Base-by-base conservation (phyloP, 495 filamentous ascomycete species). In the Articulospora tetracladia region DNA sequence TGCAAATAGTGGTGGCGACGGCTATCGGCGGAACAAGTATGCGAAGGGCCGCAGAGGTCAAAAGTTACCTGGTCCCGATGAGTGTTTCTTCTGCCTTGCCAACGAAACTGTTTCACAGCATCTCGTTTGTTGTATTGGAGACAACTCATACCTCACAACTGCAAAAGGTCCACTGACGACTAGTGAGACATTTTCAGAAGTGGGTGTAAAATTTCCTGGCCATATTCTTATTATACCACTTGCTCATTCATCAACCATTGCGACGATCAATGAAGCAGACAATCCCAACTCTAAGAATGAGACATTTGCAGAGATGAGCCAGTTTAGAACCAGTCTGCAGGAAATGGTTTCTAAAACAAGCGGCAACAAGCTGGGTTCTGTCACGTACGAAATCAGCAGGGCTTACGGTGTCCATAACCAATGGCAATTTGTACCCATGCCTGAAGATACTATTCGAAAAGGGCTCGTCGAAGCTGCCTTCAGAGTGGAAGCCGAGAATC, bases 201-300 rank as follows among this genome's bases (percentile, higher is more conserved):
- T 69, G 0, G 77, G 78, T 12, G 79, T 97, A 2, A 72, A 77
- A n/a, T 93, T 91, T 70, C 91, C 92, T 0, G 81, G 83, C 17
- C 94, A 98, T 71, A 84, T 95, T 61, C 87, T 98, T 57, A 93
- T 98, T 68, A 92, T 97, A 53, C 92, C 95, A 0, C 80, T 95
- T 26, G 76, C 82, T 4, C 94, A 98, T 68, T 73, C 83, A 4
- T 85, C 89, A 11, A 91, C 87, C 1, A 76, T 90, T 6, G 70
- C 76, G 11, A 67, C 77, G 0, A 88, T 93, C 48, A 68, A 83
- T 26, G 80, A 86, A 41, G 72, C 73, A 1, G 82, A 86, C 6
- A 60, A 63, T 23, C 71, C 80, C 1, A 77, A 79, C 41, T 68
- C 79, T 1, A 77, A 79, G 46, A 68, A 70, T 25, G 77, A 71